Base-by-base conservation (phyloP, 805 yeast species). In the Maudiozyma bulderi region DNA sequence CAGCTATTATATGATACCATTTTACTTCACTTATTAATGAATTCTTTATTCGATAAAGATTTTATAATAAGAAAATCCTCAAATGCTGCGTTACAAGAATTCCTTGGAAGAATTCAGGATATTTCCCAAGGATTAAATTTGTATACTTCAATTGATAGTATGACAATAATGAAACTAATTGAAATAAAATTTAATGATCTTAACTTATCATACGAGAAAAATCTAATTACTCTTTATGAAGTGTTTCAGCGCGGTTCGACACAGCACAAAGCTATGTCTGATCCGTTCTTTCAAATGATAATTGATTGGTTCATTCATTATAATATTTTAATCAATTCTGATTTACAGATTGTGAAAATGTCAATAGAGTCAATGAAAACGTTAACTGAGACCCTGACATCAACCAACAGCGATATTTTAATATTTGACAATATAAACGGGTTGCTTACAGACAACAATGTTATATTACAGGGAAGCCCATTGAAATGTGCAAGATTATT, bases 51-150 rank as follows among this genome's bases (percentile, higher is more conserved):
- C 59, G 98, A 90, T 60, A 68, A 73, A 26, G 96, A 89, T 48
- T 68, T 87, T 15, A 73, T 81, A 50, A 77, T 89, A 6, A 72
- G 96, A 49, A 71, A 95, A 50, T 90, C 96, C 14, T 82, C 90
- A 1, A 72, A 87, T 5, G 96, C 97, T 0, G 91, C 93, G 0
- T 57, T 90, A 6, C 97, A 90, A 60, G 98, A 90, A 58, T 72
- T 84, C 13, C 61, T 87, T 3, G 98, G 98, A 0, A 68, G 97
- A 37, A 15, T 41, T 3, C 14, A 11, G 8, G 8, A 11, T 15
- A 44, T 14, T 13, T 6, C 10, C 8, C 14, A 35, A n/a, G 31
- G 29, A n/a, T 26, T 11, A 9, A 32, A 32, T 82, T 80, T 59
- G 66, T 20, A 20, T 20, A 20, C 26, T 20, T 20, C 26, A 66